A percentile compares a stretch with the other conserved stretches of the same genome.
These are phyloP conservation scores for Penicillium cosmopolitanum DNA, from an alignment of 495 filamentous ascomycete species.

Conservation along the genomic window DNA sequence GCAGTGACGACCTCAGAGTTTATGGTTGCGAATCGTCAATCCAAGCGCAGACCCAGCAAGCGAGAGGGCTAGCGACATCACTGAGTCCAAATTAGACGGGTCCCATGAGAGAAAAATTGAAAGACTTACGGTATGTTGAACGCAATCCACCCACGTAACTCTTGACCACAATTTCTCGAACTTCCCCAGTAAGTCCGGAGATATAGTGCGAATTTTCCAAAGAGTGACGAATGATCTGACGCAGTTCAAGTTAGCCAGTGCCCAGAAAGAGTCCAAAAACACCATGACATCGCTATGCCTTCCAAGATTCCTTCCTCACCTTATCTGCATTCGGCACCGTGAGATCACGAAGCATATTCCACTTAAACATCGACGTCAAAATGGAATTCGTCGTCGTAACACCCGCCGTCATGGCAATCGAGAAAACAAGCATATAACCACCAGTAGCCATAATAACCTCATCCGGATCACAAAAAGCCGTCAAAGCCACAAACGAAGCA, in stretches of 20 bases:
- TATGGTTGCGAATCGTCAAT: background rate
- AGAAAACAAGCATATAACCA: slow-evolving; percentile 3
- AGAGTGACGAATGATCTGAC: slow-evolving; percentile 2
- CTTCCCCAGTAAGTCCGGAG: background rate
- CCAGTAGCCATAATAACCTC: slow-evolving; percentile 2
- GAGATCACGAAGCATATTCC: background rate
- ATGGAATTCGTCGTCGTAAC: slow-evolving; percentile 1
- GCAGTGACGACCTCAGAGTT: background rate
- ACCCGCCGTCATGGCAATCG: slow-evolving; percentile 1
- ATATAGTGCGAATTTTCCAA: slow-evolving; percentile 1
- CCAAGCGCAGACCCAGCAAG: slow-evolving; percentile 1
- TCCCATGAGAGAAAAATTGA: background rate
- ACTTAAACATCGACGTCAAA: background rate
- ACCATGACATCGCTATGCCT: too few species aligned
- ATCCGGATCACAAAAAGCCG: background rate
- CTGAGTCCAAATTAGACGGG: background rate
- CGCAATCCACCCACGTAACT: slow-evolving; percentile 2
- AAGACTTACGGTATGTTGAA: background rate
- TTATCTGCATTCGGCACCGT: background rate
- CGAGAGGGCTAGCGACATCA: slow-evolving; percentile 1
- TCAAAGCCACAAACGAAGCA: background rate
- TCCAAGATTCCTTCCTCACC: background rate
- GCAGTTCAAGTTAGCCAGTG: background rate
- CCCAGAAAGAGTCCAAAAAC: too few species aligned
- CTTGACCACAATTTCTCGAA: background rate